Base-by-base conservation (phyloP, 805 yeast genomes). In the Schwanniomyces pseudopolymorphus region DNA sequence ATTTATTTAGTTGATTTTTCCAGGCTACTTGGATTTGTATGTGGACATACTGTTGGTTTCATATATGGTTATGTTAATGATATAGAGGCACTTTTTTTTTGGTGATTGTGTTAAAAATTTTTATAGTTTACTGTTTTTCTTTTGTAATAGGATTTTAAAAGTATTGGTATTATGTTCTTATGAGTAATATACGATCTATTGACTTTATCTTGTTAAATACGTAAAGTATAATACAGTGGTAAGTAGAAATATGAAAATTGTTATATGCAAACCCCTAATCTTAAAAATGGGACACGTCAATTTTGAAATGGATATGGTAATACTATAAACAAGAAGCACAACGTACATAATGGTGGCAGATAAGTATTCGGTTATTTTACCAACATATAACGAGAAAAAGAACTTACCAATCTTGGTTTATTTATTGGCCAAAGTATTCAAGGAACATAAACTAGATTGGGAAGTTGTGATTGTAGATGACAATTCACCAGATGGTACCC, bases 401-500 rank as follows among this genome's bases (percentile, higher is more conserved):
- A 70, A 69, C 61, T 59, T 74, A 50, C 92, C 92, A 16, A 84
- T 85, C 53, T 79, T 85, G 48, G 74, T 83, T 16, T 85, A 86
- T 71, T 75, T 85, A 45, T 69, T 85, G 51, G 85, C 86, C 52
- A 80, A 83, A 64, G 84, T 86, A 14, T 85, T 85, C 72, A 69
- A 71, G 41, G 78, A 73, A 50, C 64, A 76, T 61, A 72, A 77
- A 27, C 63, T 85, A 46, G 75, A 82, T 62, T 85, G 92, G 92
- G 92, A 85, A 63, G 79, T 86, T 17, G 69, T 85, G 47, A 84
- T 85, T 60, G 91, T 85, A 40, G 92, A 85, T 59, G 92, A 85
- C 60, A 81, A 78, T 52, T 85, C 91, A 9, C 92, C 92, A 38
- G 92, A 85, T 63, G 92, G 92, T 7, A 85, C 92, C 17, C 91